A percentile compares a stretch with the other conserved stretches of the same genome.
Conservation (phyloP, 257 asterid species). For the Striga asiatica region DNA sequence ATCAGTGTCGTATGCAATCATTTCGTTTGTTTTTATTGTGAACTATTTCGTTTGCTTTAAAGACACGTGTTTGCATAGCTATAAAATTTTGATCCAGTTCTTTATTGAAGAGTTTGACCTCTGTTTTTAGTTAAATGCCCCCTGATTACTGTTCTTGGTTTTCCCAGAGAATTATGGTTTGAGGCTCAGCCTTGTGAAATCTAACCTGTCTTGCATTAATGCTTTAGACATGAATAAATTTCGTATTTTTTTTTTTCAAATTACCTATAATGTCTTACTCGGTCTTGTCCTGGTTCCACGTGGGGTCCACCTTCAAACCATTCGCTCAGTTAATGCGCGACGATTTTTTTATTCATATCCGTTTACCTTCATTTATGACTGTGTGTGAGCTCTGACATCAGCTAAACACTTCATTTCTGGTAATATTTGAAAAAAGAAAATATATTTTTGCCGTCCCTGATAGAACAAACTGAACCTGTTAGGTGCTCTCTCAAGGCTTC, state of each 20-base stretch:
- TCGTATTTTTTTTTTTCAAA: neutral
- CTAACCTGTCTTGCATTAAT: neutral
- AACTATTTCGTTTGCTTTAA: too few species aligned
- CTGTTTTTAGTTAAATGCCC: neutral
- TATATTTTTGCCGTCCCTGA: neutral
- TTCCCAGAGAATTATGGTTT: neutral
- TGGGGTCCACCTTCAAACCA: conserved; percentile 3
- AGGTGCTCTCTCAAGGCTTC: too few species aligned
- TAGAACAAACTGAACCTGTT: too few species aligned
- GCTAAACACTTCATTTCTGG: too few species aligned
- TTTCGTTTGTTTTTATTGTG: neutral
- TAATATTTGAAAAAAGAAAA: too few species aligned
- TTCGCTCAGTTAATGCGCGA: neutral
- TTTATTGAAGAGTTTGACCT: neutral
- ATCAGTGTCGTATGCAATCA: neutral
- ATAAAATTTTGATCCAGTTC: neutral
- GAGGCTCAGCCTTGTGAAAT: neutral
- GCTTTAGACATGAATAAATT: neutral
- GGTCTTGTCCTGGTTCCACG: neutral
- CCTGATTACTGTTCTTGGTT: neutral
- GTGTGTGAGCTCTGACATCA: too few species aligned
- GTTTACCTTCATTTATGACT: too few species aligned
- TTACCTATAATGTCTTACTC: neutral
- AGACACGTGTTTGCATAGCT: neutral
- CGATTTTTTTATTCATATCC: neutral